Conservation (phyloP, 2,329 filamentous ascomycete genomes). For the Domatiomyces globalis region DNA sequence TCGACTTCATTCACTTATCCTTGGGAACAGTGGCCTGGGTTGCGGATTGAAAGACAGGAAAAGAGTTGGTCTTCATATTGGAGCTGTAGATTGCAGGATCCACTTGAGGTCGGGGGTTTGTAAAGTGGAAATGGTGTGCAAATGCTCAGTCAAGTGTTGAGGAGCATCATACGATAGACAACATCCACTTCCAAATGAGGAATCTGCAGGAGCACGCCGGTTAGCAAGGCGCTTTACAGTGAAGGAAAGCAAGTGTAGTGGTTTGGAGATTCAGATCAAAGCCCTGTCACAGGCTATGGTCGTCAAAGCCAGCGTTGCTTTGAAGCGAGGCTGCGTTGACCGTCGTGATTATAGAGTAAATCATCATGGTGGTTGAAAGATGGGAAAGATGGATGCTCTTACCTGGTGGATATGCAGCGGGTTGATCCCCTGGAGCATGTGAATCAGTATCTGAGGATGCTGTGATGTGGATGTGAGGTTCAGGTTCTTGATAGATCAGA, state of each 20-base stretch:
- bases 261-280: conserved; percentile 24
- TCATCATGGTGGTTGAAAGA: conserved; percentile 46
- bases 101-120: not conserved
- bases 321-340: conserved; percentile 59
- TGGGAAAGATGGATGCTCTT: conserved; percentile 1
- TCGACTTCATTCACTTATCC: not conserved
- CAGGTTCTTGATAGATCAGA: conserved; percentile 9
- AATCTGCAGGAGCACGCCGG: not conserved
- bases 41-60: not conserved
- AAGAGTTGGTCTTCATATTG: not conserved
- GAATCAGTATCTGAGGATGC: too few species aligned
- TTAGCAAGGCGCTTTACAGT: conserved; percentile 1
- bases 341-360: conserved; percentile 60
- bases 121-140: not conserved
- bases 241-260: not conserved
- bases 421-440: not conserved
- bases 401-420: conserved; percentile 2
- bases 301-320: conserved; percentile 51
- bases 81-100: not conserved
- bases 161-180: not conserved
- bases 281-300: conserved; percentile 66
- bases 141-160: not conserved
- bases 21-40: not conserved
- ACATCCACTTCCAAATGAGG: not conserved
- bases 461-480: not conserved